Evolutionary conservation across 495 filamentous ascomycete species (phyloP).

Genomic region (Rusavskia elegans): DNA sequence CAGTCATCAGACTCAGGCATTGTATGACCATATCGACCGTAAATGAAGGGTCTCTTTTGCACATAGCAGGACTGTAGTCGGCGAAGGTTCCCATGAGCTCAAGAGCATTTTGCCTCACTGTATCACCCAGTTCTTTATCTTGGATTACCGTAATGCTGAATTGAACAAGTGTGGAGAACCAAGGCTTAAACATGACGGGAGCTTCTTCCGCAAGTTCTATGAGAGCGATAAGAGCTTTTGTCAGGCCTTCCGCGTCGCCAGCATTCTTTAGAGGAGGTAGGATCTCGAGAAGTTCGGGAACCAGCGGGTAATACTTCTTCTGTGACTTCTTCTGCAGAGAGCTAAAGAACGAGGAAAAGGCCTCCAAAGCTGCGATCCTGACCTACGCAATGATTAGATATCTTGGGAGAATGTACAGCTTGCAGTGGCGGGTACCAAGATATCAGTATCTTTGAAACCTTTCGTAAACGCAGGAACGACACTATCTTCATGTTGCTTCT

Average conservation of each 20-base stretch:
- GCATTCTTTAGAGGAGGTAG: constrained; percentile 83
- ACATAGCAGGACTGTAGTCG: constrained; percentile 84
- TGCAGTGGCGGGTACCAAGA: constrained; percentile 38
- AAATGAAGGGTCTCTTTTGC: constrained; percentile 79
- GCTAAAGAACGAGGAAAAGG: constrained; percentile 89
- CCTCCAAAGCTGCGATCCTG: constrained; percentile 86
- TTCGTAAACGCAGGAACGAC: constrained; percentile 72
- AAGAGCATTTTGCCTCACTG: constrained; percentile 82
- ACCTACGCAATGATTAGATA: constrained; percentile 32
- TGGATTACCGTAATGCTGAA: constrained; percentile 87
- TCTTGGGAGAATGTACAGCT: neutral
- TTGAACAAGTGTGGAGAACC: constrained; percentile 80
- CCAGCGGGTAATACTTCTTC: constrained; percentile 67
- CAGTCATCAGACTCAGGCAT: constrained; percentile 98
- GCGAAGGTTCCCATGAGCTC: constrained; percentile 98
- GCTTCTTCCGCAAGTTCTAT: constrained; percentile 87
- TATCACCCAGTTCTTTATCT: constrained; percentile 83
- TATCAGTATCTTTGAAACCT: constrained; percentile 80
- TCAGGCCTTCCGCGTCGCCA: constrained; percentile 74
- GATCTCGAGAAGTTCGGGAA: constrained; percentile 82
- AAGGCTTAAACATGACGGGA: constrained; percentile 87
- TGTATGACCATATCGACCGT: constrained; percentile 96
- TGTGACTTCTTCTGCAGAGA: constrained; percentile 75
- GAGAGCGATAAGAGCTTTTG: constrained; percentile 71
- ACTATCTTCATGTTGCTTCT: constrained; percentile 80